Evolutionary conservation across 2,329 filamentous ascomycete species (phyloP), one percentile per base, ranked within the genome.

Genomic region (Colletotrichum karsti): DNA sequence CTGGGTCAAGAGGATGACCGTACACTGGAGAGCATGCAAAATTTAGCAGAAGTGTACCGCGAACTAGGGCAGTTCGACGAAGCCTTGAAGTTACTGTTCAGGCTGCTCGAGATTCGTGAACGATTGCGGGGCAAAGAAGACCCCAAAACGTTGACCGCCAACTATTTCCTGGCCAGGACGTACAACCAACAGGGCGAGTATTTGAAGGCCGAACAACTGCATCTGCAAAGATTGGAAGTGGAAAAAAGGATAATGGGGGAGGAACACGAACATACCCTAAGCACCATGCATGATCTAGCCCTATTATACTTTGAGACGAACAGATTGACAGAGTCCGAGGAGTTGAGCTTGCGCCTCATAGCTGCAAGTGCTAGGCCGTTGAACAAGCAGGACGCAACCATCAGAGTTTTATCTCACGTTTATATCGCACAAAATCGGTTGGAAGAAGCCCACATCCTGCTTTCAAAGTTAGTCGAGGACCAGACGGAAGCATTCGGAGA

Each of bases 291-390:
- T 1, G 6, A 24, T 1, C 3, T 48, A 7, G 51, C 26, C 6
- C 1, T 4, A 2, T 15, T n/a, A 7, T 50, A 50, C n/a, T 0
- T 1, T 1, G 0, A 2, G 1, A 41, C 46, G 4, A 10, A 7
- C 3, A 53, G 39, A 12, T 8, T 46, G 7, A 13, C 13, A 2
- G 20, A 54, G 37, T 55, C 62, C 3, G 18, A 53, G 15, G 15
- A 65, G 46, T 8, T 59, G 1, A 20, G 13, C 26, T 18, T 9
- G 12, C 2, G 4, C 3, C 5, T 46, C 3, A 13, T 28, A 15
- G 26, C 6, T 20, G 6, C 26, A 1, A 13, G 8, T 8, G 22
- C 13, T 3, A 51, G n/a, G 6, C 1, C 4, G 3, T 2, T 1
- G 8, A 22, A n/a, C 26, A 9, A 20, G 6, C 13, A 10, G 1